Conservation (phyloP, 106 monocot genomes). For the Dactylorhiza incarnata region DNA sequence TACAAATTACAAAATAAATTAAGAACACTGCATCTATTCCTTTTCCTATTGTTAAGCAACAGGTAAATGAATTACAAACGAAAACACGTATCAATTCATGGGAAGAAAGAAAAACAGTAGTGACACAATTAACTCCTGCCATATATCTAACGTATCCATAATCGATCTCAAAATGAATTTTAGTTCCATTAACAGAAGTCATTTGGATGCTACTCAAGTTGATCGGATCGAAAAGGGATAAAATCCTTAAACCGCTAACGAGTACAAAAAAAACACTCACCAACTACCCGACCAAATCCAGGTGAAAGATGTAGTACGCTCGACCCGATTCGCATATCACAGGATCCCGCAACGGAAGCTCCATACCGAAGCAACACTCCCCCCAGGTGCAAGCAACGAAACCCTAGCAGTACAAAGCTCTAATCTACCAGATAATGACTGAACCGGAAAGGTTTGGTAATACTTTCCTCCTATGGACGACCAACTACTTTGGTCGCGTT, state of each 20-base stretch:
- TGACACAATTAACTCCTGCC: neutral
- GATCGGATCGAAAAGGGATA: neutral
- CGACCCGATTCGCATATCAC: neutral
- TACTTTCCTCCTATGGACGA: neutral
- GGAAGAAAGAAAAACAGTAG: too few species aligned
- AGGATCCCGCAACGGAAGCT: neutral
- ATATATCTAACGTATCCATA: neutral
- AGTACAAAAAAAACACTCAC: neutral
- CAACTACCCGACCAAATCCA: neutral
- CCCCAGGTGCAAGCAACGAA: too few species aligned
- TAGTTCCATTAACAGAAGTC: neutral
- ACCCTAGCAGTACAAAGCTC: too few species aligned
- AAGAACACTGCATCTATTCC: neutral
- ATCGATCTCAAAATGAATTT: too few species aligned
- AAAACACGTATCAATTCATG: too few species aligned
- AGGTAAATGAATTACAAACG: neutral
- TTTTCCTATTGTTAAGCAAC: neutral
- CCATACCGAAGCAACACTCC: too few species aligned
- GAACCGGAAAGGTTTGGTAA: neutral
- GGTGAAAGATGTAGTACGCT: neutral
- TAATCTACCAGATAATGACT: too few species aligned
- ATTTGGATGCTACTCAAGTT: neutral
- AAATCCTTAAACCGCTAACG: neutral
- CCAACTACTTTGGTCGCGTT: neutral
- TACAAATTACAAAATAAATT: neutral